Conservation (phyloP, 345 rosid species). For the Rhodamnia rubescens region DNA sequence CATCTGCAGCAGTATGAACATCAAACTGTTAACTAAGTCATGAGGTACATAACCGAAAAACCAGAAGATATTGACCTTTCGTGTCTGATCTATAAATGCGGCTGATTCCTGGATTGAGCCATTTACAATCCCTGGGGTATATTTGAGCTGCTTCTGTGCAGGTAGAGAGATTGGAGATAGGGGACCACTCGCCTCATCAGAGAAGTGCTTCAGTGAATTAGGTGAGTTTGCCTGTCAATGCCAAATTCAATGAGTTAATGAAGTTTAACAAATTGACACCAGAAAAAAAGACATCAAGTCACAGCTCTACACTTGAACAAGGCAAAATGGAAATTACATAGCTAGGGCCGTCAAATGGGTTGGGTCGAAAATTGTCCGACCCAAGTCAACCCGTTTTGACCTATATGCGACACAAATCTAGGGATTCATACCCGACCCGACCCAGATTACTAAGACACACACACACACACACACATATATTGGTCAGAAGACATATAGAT, state of each 20-base stretch:
- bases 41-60: not conserved
- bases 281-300: not conserved
- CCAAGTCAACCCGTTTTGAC: not conserved
- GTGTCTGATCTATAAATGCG: conserved; percentile 53
- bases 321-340: not conserved
- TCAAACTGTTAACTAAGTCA: not conserved
- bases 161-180: conserved; percentile 67
- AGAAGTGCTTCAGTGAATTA: conserved; percentile 48
- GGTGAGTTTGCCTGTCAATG: conserved; percentile 44
- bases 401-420: not conserved
- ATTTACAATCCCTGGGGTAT: conserved; percentile 79
- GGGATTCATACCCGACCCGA: fast-evolving
- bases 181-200: conserved; percentile 50
- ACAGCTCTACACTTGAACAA: not conserved
- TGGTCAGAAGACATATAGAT: not conserved
- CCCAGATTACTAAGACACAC: not conserved
- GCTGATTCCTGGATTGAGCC: conserved; percentile 46
- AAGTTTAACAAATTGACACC: not conserved
- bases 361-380: no score
- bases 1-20: conserved; percentile 46
- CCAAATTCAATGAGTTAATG: not conserved
- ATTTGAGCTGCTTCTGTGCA: conserved; percentile 89
- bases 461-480: no score
- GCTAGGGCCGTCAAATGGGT: not conserved
- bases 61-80: conserved; percentile 27